Conservation (phyloP, 768 basidiomycete genomes). For the Krasilnikovozyma curviuscula region DNA sequence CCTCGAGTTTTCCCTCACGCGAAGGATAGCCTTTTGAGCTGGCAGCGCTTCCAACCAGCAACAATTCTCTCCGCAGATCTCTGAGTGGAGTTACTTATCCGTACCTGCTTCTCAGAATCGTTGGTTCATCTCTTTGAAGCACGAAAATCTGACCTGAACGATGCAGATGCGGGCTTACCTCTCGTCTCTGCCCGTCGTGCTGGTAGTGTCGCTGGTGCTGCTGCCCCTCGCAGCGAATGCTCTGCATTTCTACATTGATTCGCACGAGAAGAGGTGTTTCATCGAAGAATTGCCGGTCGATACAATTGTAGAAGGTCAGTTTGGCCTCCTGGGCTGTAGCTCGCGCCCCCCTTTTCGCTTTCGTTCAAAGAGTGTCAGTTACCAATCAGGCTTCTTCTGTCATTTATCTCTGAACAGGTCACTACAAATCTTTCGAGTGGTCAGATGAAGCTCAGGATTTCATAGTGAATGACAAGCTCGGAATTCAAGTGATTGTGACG, state of each 20-base stretch:
- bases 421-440: conserved; percentile 88
- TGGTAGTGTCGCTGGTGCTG: conserved; percentile 1
- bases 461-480: conserved; percentile 50
- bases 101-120: neutral
- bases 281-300: conserved; percentile 87
- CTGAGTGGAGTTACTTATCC: too few species aligned
- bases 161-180: neutral
- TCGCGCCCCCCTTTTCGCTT: neutral
- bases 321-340: too few species aligned
- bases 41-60: neutral
- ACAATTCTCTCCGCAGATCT: too few species aligned
- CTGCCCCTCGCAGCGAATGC: conserved; percentile 28
- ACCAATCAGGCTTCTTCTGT: too few species aligned
- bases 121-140: neutral
- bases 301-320: conserved; percentile 79
- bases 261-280: conserved; percentile 83
- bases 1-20: too few species aligned
- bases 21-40: neutral
- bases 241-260: conserved; percentile 91
- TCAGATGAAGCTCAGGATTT: conserved; percentile 50
- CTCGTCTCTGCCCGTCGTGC: neutral
- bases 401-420: conserved; percentile 36
- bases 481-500: conserved; percentile 77
- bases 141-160: neutral
- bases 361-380: too few species aligned